phyloP scores from a whole-genome alignment of 2,329 filamentous ascomycete genomes.

The Rhinocladiella mackenziei region DNA sequence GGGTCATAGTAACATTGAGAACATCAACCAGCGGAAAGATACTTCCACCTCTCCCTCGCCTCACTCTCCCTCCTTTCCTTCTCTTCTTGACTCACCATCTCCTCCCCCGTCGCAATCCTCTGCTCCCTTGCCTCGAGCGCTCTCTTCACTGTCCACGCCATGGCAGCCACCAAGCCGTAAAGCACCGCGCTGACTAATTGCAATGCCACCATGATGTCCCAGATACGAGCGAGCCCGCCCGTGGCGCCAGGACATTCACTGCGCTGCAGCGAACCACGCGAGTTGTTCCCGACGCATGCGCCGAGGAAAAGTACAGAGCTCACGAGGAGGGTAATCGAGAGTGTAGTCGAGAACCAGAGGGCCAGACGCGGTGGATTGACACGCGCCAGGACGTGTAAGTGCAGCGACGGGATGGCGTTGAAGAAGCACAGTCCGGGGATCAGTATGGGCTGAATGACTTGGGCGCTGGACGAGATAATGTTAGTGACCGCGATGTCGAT shows the following conservation, averaged over 20 bases:
- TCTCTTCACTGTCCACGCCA: slow-evolving; percentile 25
- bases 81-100: slow-evolving; percentile 25
- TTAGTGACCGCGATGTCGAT: no score
- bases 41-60: slow-evolving; percentile 28
- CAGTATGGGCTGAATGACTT: slow-evolving; percentile 28
- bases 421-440: slow-evolving; percentile 28
- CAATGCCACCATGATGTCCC: slow-evolving; percentile 26
- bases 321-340: slow-evolving; percentile 20
- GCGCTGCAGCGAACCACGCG: slow-evolving; percentile 12
- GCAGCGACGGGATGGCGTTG: slow-evolving; percentile 27
- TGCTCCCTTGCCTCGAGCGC: slow-evolving; percentile 18
- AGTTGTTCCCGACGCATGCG: slow-evolving; percentile 14
- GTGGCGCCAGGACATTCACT: slow-evolving; percentile 25
- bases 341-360: slow-evolving; percentile 20
- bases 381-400: slow-evolving; percentile 27
- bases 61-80: slow-evolving; percentile 26
- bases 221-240: slow-evolving; percentile 16
- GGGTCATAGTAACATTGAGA: no score
- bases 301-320: slow-evolving; percentile 25
- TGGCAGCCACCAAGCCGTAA: slow-evolving; percentile 22
- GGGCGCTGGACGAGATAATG: slow-evolving; percentile 8
- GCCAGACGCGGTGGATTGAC: slow-evolving; percentile 26
- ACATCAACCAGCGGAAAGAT: slow-evolving; percentile 20
- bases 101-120: slow-evolving; percentile 21
- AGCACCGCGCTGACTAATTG: slow-evolving; percentile 23